Conservation (phyloP, 2,329 filamentous ascomycete species). For the Paraphoma chrysanthemicola region DNA sequence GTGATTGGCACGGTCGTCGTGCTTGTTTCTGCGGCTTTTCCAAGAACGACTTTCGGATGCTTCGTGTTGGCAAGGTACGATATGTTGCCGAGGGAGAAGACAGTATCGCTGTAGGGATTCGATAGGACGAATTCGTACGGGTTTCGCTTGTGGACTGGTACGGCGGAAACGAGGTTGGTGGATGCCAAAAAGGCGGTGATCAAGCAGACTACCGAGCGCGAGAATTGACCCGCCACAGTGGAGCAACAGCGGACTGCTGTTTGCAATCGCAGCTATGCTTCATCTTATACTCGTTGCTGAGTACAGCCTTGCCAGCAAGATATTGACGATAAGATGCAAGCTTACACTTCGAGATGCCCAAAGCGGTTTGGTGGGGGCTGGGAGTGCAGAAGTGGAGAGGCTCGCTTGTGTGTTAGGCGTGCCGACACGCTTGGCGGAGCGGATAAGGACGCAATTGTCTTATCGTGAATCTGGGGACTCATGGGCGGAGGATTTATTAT, state of each 20-base stretch:
- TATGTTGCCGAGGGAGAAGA: slow-evolving; percentile 47
- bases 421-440: not conserved
- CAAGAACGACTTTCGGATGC: slow-evolving; percentile 34
- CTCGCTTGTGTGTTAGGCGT: not conserved
- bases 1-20: slow-evolving; percentile 29
- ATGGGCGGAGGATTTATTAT: not conserved
- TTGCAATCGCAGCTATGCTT: not conserved
- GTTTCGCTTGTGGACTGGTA: slow-evolving; percentile 25
- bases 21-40: slow-evolving; percentile 3
- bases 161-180: slow-evolving; percentile 8
- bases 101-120: slow-evolving; percentile 36
- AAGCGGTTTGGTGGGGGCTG: not conserved
- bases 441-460: not conserved
- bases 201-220: slow-evolving; percentile 7
- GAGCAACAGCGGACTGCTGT: not conserved
- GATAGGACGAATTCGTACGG: slow-evolving; percentile 23
- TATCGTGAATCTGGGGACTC: not conserved
- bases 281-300: not conserved
- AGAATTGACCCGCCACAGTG: slow-evolving; percentile 14
- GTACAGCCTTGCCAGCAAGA: not conserved
- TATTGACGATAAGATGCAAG: not conserved
- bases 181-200: slow-evolving; percentile 14
- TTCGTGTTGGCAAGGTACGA: slow-evolving; percentile 48
- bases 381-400: not conserved
- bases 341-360: not conserved